These are phyloP conservation scores for Populus hybrid DNA, from an alignment of 441 rosid species.

Conservation along the genomic window DNA sequence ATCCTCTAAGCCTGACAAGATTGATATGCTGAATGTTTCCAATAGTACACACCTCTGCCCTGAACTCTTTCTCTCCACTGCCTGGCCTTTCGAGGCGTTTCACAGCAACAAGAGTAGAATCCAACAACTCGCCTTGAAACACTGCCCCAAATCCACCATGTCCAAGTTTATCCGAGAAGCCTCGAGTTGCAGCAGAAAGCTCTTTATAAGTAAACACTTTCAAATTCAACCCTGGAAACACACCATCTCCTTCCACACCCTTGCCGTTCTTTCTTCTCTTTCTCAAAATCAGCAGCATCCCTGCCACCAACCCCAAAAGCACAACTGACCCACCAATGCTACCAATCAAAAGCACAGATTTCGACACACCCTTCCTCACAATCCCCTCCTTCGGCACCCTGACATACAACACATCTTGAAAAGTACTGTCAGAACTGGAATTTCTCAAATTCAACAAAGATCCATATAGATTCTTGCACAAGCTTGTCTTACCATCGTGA, in stretches of 20 bases:
- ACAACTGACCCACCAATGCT: slow-evolving; percentile 51
- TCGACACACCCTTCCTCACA: slow-evolving; percentile 34
- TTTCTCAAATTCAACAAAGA: slow-evolving; percentile 56
- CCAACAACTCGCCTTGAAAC: slow-evolving; percentile 59
- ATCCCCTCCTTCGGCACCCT: slow-evolving; percentile 42
- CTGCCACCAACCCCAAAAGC: slow-evolving; percentile 33
- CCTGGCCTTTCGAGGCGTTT: slow-evolving; percentile 86
- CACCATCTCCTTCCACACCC: slow-evolving; percentile 38
- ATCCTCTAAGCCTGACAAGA: slow-evolving; percentile 84
- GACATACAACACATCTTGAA: slow-evolving; percentile 38
- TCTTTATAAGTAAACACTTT: slow-evolving; percentile 73
- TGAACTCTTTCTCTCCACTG: slow-evolving; percentile 73
- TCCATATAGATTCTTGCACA: slow-evolving; percentile 55
- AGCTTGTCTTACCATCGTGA: slow-evolving; percentile 38
- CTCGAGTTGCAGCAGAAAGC: slow-evolving; percentile 53
- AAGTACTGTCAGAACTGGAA: slow-evolving; percentile 30
- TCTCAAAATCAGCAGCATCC: slow-evolving; percentile 33
- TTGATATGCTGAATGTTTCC: slow-evolving; percentile 86
- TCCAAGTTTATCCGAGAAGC: slow-evolving; percentile 71
- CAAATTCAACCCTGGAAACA: slow-evolving; percentile 52
- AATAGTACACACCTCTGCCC: slow-evolving; percentile 87
- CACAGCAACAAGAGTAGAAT: slow-evolving; percentile 65
- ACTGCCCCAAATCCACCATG: slow-evolving; percentile 90
- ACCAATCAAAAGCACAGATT: slow-evolving; percentile 38
- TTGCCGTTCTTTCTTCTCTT: slow-evolving; percentile 41